A percentile compares a stretch with the other conserved stretches of the same genome.
phyloP scores from a whole-genome alignment of 306 rosid species.

The Vigna reflexopilosa region DNA sequence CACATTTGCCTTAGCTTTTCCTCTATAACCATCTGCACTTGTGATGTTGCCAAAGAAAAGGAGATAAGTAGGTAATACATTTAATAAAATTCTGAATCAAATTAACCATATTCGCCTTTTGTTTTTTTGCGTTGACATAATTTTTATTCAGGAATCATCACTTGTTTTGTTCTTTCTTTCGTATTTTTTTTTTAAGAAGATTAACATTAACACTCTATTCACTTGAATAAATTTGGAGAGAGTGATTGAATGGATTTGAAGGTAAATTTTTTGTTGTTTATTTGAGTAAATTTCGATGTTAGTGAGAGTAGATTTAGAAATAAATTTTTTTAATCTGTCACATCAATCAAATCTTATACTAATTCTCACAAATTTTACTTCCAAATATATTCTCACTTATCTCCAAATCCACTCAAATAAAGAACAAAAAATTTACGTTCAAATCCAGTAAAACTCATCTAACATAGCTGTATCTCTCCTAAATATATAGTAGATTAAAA shows the following conservation, averaged over 20 bases:
- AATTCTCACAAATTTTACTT: too few species aligned
- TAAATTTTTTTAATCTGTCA: too few species aligned
- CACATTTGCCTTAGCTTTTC: neutral
- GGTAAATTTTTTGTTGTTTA: too few species aligned
- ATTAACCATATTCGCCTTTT: neutral
- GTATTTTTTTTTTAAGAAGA: neutral
- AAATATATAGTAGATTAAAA: neutral
- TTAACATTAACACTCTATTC: neutral
- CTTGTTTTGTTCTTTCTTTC: neutral
- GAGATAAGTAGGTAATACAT: neutral
- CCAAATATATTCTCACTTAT: too few species aligned
- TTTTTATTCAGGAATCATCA: neutral
- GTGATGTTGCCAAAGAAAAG: slow-evolving; percentile 11
- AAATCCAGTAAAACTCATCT: slow-evolving; percentile 1
- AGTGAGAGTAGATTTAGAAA: too few species aligned
- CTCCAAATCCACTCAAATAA: too few species aligned
- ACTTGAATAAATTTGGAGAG: too few species aligned
- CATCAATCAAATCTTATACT: too few species aligned
- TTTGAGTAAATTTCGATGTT: too few species aligned
- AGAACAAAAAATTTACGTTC: too few species aligned
- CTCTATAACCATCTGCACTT: slow-evolving; percentile 16
- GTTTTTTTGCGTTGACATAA: neutral
- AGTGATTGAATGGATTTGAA: too few species aligned
- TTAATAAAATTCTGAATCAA: slow-evolving; percentile 9
- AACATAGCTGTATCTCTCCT: neutral